Conservation (phyloP, 768 basidiomycete species). For the Xerocomellus amylosporus region DNA sequence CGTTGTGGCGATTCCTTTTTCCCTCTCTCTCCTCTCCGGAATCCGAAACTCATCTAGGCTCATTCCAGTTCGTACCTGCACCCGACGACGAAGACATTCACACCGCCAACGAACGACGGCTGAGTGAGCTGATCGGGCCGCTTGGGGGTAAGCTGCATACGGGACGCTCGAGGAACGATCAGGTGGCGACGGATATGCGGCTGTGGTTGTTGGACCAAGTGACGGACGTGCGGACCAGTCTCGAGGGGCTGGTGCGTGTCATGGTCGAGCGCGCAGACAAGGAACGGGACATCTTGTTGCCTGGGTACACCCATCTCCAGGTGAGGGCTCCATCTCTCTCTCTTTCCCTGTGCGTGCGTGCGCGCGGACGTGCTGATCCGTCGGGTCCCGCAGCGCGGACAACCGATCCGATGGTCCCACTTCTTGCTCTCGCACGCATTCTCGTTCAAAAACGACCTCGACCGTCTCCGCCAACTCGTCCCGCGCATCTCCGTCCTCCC, state of each 20-base stretch:
- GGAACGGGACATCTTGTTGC: constrained; percentile 87
- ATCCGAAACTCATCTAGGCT: neutral
- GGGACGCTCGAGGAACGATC: constrained; percentile 95
- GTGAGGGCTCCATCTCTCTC: constrained; percentile 37
- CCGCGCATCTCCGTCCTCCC: constrained; percentile 93
- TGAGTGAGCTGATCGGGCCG: constrained; percentile 90
- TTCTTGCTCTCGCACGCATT: constrained; percentile 93
- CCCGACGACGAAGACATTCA: constrained; percentile 99
- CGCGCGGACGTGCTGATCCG: neutral
- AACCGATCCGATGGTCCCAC: constrained; percentile 99
- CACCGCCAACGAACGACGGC: constrained; percentile 93
- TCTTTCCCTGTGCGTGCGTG: neutral
- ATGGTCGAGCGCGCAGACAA: constrained; percentile 91
- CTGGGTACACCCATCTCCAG: constrained; percentile 98
- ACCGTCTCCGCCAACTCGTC: constrained; percentile 76
- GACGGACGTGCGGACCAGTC: constrained; percentile 56
- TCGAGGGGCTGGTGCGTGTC: constrained; percentile 80
- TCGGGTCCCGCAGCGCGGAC: constrained; percentile 68
- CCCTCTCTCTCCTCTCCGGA: neutral
- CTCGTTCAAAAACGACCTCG: constrained; percentile 86
- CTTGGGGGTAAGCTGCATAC: constrained; percentile 97
- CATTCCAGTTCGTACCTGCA: constrained; percentile 63
- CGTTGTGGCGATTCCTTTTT: neutral
- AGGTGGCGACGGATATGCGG: constrained; percentile 98
- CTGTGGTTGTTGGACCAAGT: constrained; percentile 90